Conservation (phyloP, 306 rosid species). For the Castanopsis chinensis region DNA sequence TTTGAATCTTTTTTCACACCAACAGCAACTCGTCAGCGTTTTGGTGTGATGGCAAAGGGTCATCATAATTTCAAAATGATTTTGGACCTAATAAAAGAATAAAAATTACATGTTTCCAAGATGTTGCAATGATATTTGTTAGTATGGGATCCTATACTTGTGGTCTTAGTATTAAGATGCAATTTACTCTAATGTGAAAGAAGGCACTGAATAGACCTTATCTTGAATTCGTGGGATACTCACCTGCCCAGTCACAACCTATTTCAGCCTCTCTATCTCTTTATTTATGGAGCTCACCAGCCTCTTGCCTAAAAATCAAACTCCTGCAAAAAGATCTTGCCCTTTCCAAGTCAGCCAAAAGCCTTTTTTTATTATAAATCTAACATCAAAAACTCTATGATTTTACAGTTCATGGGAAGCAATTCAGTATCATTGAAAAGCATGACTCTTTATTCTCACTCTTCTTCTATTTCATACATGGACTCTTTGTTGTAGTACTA, state of each 20-base stretch:
- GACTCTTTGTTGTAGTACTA: neutral
- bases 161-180: no score
- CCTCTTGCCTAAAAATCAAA: conserved; percentile 22
- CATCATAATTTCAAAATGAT: no score
- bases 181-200: no score
- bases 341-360: conserved; percentile 21
- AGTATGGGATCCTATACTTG: no score
- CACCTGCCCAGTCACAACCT: conserved; percentile 33
- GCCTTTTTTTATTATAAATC: conserved; percentile 2
- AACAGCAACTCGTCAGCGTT: no score
- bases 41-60: no score
- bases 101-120: no score
- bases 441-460: neutral
- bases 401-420: neutral
- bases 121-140: no score
- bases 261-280: conserved; percentile 1
- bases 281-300: conserved; percentile 34
- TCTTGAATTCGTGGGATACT: conserved; percentile 9
- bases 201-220: neutral
- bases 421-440: neutral
- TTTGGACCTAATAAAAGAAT: no score
- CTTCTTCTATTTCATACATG: neutral
- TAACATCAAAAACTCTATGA: neutral
- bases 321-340: conserved; percentile 6
- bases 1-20: no score